Percentiles rank a stretch among this genome's conserved stretches.
Conservation (phyloP, 257 asterid species). For the Leptodermis oblonga region DNA sequence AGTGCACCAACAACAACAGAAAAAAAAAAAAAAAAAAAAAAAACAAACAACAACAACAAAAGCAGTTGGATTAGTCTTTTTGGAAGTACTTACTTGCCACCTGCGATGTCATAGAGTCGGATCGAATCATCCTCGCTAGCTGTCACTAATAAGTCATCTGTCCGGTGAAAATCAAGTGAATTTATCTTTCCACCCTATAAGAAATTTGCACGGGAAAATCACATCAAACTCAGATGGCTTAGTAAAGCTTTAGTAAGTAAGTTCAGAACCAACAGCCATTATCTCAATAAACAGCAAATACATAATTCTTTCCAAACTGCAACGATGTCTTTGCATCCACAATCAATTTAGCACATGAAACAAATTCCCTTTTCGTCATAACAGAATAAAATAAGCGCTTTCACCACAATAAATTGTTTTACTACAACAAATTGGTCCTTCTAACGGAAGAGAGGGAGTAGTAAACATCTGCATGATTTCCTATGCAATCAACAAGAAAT, state of each 20-base stretch:
- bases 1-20: too few relatives aligned
- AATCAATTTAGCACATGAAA: too few relatives aligned
- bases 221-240: neutral
- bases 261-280: neutral
- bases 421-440: too few relatives aligned
- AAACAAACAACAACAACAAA: too few relatives aligned
- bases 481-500: neutral
- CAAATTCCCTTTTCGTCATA: too few relatives aligned
- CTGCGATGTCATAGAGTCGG: slow-evolving; percentile 68
- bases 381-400: too few relatives aligned
- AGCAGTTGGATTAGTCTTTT: neutral
- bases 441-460: too few relatives aligned
- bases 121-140: slow-evolving; percentile 89
- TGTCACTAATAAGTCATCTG: slow-evolving; percentile 76
- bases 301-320: too few relatives aligned
- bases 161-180: slow-evolving; percentile 84
- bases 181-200: slow-evolving; percentile 77
- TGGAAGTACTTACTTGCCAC: slow-evolving; percentile 58
- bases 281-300: too few relatives aligned
- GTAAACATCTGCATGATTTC: neutral
- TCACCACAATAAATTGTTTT: neutral
- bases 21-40: neutral
- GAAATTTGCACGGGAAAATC: neutral
- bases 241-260: slow-evolving; percentile 4
- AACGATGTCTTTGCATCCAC: too few relatives aligned